A percentile compares a stretch with the other conserved stretches of the same genome.
Evolutionary conservation across 1,284 basidiomycete species (phyloP).

Genomic region (Fistulina hepatica): DNA sequence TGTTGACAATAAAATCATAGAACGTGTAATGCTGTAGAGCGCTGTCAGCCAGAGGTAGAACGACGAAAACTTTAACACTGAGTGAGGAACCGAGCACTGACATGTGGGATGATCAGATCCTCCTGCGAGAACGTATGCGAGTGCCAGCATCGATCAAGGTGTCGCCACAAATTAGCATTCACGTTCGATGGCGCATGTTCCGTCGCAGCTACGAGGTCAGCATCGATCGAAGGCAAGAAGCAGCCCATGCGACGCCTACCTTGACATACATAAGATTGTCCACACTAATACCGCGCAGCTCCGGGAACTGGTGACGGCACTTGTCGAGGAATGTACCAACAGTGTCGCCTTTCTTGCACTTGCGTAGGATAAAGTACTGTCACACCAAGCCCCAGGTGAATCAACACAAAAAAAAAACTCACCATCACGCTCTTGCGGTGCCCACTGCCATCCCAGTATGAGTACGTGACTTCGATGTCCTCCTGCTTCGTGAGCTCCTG

Average conservation of each 20-base stretch:
- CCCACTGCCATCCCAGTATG: constrained; percentile 97
- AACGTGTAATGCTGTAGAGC: constrained; percentile 98
- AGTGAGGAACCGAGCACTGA: constrained; percentile 25
- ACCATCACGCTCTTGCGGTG: constrained; percentile 90
- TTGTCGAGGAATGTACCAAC: constrained; percentile 87
- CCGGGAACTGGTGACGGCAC: constrained; percentile 86
- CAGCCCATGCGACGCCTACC: constrained; percentile 31
- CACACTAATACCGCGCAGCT: constrained; percentile 79
- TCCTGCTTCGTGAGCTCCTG: constrained; percentile 87
- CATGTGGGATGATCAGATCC: constrained; percentile 91
- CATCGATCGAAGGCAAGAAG: background rate
- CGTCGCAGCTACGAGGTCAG: background rate
- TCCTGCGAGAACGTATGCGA: constrained; percentile 42
- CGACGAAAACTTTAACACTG: constrained; percentile 1
- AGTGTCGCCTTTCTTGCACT: constrained; percentile 98
- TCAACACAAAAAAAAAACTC: constrained; percentile 25
- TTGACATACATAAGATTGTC: constrained; percentile 99
- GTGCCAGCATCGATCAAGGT: background rate
- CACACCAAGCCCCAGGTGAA: constrained; percentile 1
- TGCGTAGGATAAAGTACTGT: constrained; percentile 5
- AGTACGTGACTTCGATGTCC: constrained; percentile 88
- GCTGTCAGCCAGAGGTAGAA: constrained; percentile 16
- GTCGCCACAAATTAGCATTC: too few relatives aligned
- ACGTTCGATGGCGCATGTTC: too few relatives aligned
- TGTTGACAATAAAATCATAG: constrained; percentile 98